A percentile compares a stretch with the other conserved stretches of the same genome.
Evolutionary conservation across 495 filamentous ascomycete genomes (phyloP).

Genomic region (Hypoxylon fuscum): DNA sequence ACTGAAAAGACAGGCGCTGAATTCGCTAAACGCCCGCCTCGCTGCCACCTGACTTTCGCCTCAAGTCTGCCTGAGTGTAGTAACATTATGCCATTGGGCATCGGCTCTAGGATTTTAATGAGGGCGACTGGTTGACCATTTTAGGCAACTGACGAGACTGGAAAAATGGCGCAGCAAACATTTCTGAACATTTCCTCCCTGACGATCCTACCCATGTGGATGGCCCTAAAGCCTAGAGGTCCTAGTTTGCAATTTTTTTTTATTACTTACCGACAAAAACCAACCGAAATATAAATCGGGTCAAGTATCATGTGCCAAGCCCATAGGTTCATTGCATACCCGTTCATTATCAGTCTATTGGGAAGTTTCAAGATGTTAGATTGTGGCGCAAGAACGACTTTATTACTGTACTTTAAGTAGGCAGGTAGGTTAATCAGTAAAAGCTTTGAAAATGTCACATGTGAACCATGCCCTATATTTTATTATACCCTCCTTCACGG

Average conservation of each 20-base stretch:
- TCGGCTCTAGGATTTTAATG: constrained; percentile 9
- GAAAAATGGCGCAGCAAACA: constrained; percentile 27
- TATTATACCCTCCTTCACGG: too few relatives aligned
- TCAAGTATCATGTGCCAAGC: constrained; percentile 34
- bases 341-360: background rate
- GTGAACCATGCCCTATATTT: too few relatives aligned
- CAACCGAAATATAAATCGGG: constrained; percentile 40
- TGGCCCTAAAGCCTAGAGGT: constrained; percentile 11
- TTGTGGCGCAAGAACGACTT: background rate
- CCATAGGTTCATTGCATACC: constrained; percentile 7
- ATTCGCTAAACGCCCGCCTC: constrained; percentile 23
- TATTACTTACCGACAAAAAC: constrained; percentile 28
- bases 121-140: constrained; percentile 5
- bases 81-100: background rate
- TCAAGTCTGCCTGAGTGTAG: background rate
- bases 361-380: background rate
- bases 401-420: background rate
- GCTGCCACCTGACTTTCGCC: constrained; percentile 15
- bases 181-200: constrained; percentile 28
- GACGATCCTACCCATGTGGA: constrained; percentile 33
- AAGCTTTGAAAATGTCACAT: too few relatives aligned
- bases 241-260: constrained; percentile 10
- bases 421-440: too few relatives aligned
- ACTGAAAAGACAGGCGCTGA: constrained; percentile 7
- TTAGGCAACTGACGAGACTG: constrained; percentile 23